Base-by-base conservation (phyloP, 805 yeast genomes). In the Ogataea angusta region DNA sequence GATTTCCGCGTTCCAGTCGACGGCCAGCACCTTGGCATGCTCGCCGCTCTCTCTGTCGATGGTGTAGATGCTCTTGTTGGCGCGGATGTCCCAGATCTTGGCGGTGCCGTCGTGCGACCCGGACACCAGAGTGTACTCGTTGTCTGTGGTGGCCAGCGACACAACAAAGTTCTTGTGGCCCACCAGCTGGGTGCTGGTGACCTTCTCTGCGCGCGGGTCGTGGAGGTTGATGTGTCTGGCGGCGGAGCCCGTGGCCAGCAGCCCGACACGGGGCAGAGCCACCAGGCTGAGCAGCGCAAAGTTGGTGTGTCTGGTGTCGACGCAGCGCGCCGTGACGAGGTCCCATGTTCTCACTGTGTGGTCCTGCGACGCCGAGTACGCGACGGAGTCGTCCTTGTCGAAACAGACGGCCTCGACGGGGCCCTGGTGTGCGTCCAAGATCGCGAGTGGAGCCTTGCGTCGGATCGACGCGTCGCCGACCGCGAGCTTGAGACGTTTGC, bases 321-420 rank as follows among this genome's bases (percentile, higher is more conserved):
- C 84, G 54, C 88, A 79, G 49, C 86, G 76, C 10, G 85, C 70
- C 2, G 97, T 90, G 13, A 87, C 85, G 54, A 93, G 70, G 70
- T 93, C 99, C 98, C 98, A 93, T 0, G 99, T 93, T 57, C 85
- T 85, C 49, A 93, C 80, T 0, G 95, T 80, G 61, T 93, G 99
- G 67, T 93, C 98, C 62, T 89, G 96, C 5, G 97, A 85, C 2
- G 86, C 96, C 0, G 98, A 88, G 64, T 93, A 91, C 9, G 83
- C 95, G 5, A 91, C 95, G 0, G 95, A 76, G 62, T 91, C 98
- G 15, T 69, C 67, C 3, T 69, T 58, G 56, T 86, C 95, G 59
- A 89, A 87, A 10, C 78, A 71, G 17, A 87, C 85, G 27, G 76
- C 95, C 56, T 88, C 93, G 16, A 91, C 97, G 2, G 98, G 95